Evolutionary conservation across 257 asterid genomes (phyloP).

Genomic region (Solanum chilense): DNA sequence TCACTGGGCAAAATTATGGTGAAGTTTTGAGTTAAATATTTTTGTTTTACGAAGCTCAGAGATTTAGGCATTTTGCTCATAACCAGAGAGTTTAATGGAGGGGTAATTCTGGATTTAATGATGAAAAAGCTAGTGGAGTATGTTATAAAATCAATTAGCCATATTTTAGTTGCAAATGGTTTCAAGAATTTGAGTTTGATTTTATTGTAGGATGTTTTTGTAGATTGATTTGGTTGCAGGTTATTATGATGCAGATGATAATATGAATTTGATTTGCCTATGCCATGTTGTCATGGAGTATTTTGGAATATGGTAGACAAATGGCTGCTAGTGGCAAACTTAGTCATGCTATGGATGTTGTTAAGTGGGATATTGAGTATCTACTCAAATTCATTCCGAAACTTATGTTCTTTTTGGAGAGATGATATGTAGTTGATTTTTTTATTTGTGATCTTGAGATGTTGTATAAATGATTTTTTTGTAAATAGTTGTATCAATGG

Average conservation of each 20-base stretch:
- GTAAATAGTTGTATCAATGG: no score
- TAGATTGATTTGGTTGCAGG: slow-evolving; percentile 97
- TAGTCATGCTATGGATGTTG: slow-evolving; percentile 65
- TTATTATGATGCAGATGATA: slow-evolving; percentile 95
- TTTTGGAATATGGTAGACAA: slow-evolving; percentile 72
- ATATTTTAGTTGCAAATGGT: background rate
- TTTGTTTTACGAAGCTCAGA: slow-evolving; percentile 92
- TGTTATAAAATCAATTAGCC: background rate
- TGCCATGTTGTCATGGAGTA: slow-evolving; percentile 98
- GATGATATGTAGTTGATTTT: background rate
- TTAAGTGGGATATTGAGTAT: slow-evolving; percentile 95
- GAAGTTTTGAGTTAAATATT: slow-evolving; percentile 67
- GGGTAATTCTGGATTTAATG: slow-evolving; percentile 78
- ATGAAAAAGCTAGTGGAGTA: slow-evolving; percentile 77
- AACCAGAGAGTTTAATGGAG: slow-evolving; percentile 83
- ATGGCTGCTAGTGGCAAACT: slow-evolving; percentile 72
- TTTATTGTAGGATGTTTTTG: background rate
- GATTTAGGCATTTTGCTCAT: slow-evolving; percentile 75
- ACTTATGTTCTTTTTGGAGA: slow-evolving; percentile 84
- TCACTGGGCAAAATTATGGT: slow-evolving; percentile 76
- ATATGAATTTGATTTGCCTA: slow-evolving; percentile 90
- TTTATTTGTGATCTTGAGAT: no score
- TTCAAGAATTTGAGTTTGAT: background rate
- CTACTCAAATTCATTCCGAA: slow-evolving; percentile 79
- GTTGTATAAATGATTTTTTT: no score